Evolutionary conservation across 169 alveolate species (phyloP), one percentile per base, ranked within the genome.

Genomic region (Neospora caninum): DNA sequence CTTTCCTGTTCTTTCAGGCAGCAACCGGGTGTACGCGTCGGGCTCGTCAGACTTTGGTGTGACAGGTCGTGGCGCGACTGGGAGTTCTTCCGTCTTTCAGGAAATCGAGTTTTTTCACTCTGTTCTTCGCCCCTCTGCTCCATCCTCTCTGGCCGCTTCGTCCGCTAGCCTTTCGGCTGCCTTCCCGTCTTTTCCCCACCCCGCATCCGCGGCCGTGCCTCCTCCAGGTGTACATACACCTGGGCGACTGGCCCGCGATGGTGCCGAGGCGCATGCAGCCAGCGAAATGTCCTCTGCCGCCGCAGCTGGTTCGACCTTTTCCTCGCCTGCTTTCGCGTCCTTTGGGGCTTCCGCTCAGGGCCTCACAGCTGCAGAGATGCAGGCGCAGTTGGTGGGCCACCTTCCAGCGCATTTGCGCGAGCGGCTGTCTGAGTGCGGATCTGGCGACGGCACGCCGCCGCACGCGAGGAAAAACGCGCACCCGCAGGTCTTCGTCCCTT

Each of bases 51-150:
- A 73, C 42, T 73, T 73, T 73, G 84, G 84, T 6, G 84, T 73
- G 43, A 73, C 42, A 2, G 84, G 84, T 9, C 84, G 84, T 16
- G 84, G 84, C 45, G 49, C 84, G 84, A 31, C 45, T 10, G n/a
- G 84, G 16, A 73, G 43, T 36, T 73, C 45, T 22, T 73, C 84
- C 45, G 25, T n/a, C 42, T 73, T 73, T 22, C 45, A 73, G 27
- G 84, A 73, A 73, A 9, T 73, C 27, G 84, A 73, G 84, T 73
- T 73, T n/a, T 73, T 73, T 43, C 84, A 36, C 42, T 36, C 84
- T 2, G 43, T 73, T n/a, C 42, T 73, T 18, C 39, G 0, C 39
- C 84, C 84, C 42, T 64, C 73, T 64, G 16, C 73, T 64, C 73
- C 73, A 27, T 64, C 73, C 18, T 18, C 64, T 18, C 64, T 53